Base-by-base conservation (phyloP, 2,329 filamentous ascomycete species). In the Mariannaea elegans region DNA sequence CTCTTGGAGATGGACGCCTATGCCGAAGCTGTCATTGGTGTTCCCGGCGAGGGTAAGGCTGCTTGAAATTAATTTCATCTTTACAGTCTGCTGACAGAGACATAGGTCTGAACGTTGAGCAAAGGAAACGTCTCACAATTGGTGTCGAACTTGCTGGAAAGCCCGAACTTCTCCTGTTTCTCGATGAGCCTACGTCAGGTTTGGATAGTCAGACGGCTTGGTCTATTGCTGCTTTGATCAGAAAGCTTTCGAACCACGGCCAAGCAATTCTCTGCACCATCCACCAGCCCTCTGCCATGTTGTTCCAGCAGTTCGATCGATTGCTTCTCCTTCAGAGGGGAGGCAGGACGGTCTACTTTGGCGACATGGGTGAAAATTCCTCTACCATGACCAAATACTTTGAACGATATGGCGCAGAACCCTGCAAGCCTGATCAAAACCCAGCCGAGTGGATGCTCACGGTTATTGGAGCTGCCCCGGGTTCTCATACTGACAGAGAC, bases 361-460 rank as follows among this genome's bases (percentile, higher is more conserved):
- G 85, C 19, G 82, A 85, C 2, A 82, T 87, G 41, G 85, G 85
- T 3, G 69, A 79, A 6, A 62, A 69, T 24, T 65, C 68, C 1
- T 51, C 47, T 1, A 34, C 42, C n/a, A 67, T 87, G 41, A 78
- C 82, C 2, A 76, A 76, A 56, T 89, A 89, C 72, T 92, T 93
- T 61, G 82, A 85, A 62, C 72, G 75, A 29, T 86, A 90, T 60
- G 88, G 87, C 16, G 85, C 82, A 1, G 76, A 80, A 2, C 72
- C 77, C 31, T 84, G 85, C 41, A 77, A 79, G 3, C 62, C 77
- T 2, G 82, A 82, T 7, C 84, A 84, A 16, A 90, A 90, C 63
- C 87, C 87, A 2, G 88, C 88, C 1, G 88, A 90, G 71, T 89
- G 84, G 78, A 90, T 90, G 85, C 79, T 90, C 12, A 72, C 78